phyloP scores from a whole-genome alignment of 208 protist species.

The Wallacemonas sp. region DNA sequence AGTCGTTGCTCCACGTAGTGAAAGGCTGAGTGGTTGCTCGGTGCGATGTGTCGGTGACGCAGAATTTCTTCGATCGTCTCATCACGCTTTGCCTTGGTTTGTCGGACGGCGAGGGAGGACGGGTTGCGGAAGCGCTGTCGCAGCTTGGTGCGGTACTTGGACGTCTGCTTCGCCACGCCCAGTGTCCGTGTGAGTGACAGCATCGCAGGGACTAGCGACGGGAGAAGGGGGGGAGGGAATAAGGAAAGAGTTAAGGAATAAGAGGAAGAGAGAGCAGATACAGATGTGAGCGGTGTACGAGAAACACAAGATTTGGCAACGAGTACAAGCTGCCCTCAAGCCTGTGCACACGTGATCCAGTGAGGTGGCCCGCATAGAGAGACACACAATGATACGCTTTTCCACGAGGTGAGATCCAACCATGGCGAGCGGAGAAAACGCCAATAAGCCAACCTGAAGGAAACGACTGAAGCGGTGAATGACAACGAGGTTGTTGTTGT shows the following conservation, averaged over 20 bases:
- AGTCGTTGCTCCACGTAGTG: slow-evolving; percentile 81
- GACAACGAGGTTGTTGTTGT: no score
- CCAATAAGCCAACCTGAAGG: no score
- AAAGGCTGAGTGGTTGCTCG: slow-evolving; percentile 54
- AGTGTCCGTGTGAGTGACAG: slow-evolving; percentile 20
- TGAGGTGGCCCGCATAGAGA: no score
- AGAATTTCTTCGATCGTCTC: slow-evolving; percentile 77
- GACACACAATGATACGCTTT: no score
- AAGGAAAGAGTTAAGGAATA: slow-evolving; percentile 13
- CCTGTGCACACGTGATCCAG: no score
- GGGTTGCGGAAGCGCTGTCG: slow-evolving; percentile 81
- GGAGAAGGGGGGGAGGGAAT: slow-evolving; percentile 13
- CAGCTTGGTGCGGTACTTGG: slow-evolving; percentile 72
- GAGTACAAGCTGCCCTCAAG: no score
- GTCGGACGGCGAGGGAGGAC: slow-evolving; percentile 58
- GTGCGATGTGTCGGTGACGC: slow-evolving; percentile 29
- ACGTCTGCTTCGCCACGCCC: slow-evolving; percentile 40
- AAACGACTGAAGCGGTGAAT: no score
- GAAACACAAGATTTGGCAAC: no score
- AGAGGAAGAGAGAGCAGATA: slow-evolving; percentile 10
- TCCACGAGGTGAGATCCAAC: no score
- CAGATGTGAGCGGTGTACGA: background rate
- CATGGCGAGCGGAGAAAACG: no score
- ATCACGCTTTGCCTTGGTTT: slow-evolving; percentile 72
- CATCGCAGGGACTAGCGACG: slow-evolving; percentile 21